phyloP scores from a whole-genome alignment of 1,284 basidiomycete species.

The Trametes pubescens region DNA sequence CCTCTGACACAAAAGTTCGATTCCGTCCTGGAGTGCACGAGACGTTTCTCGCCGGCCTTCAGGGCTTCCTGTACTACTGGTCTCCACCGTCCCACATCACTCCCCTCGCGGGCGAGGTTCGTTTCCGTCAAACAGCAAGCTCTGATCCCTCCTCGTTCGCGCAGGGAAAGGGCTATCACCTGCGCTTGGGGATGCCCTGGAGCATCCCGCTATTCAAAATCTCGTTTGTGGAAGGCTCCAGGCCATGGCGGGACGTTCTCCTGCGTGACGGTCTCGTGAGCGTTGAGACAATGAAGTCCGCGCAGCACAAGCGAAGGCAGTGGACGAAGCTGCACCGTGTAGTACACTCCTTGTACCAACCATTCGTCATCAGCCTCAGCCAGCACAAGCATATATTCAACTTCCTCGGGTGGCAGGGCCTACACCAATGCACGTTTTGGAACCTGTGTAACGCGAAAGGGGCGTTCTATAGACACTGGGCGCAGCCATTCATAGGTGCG shows the following conservation, averaged over 20 bases:
- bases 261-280: neutral
- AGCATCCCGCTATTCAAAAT: neutral
- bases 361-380: neutral
- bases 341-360: neutral
- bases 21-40: neutral
- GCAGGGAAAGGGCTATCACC: neutral
- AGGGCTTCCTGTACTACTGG: constrained; percentile 1
- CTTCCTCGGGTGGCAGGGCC: neutral
- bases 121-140: neutral
- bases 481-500: too few relatives aligned
- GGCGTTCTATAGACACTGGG: neutral
- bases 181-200: neutral
- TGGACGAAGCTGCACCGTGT: neutral
- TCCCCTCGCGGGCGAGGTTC: neutral
- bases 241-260: neutral
- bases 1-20: neutral
- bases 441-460: neutral
- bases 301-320: neutral
- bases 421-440: neutral
- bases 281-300: neutral
- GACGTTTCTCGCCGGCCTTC: neutral
- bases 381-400: neutral
- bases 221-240: neutral
- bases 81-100: neutral
- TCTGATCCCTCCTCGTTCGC: neutral